Base-by-base conservation (phyloP, 257 asterid genomes). In the Rauvolfia tetraphylla region DNA sequence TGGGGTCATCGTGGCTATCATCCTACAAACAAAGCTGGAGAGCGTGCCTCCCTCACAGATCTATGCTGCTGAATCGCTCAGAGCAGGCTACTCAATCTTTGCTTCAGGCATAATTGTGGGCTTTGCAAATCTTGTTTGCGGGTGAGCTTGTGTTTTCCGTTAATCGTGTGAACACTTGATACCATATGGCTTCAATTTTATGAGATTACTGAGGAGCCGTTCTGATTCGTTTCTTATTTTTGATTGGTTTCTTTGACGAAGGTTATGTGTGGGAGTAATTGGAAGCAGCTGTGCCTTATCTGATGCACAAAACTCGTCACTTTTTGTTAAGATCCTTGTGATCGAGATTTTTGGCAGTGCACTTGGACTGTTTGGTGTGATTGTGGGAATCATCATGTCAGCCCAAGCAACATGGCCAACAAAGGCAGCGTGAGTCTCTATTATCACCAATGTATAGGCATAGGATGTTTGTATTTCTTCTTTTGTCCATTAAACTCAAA, bases 221-320 rank as follows among this genome's bases (percentile, higher is more conserved):
- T 73, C 78, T 56, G 72, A 72, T 54, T 58, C 15, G 75, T n/a
- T 22, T 23, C 63, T 13, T 75, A 6, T 76, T 51, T 68, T 33
- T 69, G 51, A 38, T 74, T 79, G 63, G 31, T 78, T 75, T 49
- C 63, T 77, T 66, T 36, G 63, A 49, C 76, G 23, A 82, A 95
- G 99, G 92, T 78, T 93, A 34, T 95, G 99, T 33, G 99, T 95
- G 75, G 99, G 99, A 76, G 88, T 95, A 78, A 95, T 93, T 34
- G 99, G 99, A 83, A 95, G 99, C 96, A 95, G 99, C 83, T 95
- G 99, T 51, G 99, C 99, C 20, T 83, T 95, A 69, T 93, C 98
- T 17, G 99, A 95, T 51, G 99, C 99, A 29, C 98, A 95, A 79
- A 95, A 95, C 93, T 93, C 99, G 22, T 42, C 96, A 4, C 99